phyloP scores from a whole-genome alignment of 306 rosid species.

The Hylodesmum podocarpum region DNA sequence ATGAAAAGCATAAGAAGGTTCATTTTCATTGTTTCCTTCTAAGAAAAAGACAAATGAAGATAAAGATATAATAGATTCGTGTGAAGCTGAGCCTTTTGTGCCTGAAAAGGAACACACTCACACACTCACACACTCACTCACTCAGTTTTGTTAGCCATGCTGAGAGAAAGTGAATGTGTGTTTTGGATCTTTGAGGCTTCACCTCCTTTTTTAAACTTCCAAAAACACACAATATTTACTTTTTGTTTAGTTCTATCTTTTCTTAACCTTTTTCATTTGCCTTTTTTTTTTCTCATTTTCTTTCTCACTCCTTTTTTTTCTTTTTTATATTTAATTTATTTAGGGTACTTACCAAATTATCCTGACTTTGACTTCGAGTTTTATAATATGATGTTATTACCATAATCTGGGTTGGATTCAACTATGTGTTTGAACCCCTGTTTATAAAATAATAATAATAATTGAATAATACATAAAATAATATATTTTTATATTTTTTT shows the following conservation, averaged over 20 bases:
- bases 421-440: too few relatives aligned
- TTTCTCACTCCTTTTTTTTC: not conserved
- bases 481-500: too few relatives aligned
- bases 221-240: not conserved
- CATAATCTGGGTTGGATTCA: too few relatives aligned
- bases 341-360: too few relatives aligned
- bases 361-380: too few relatives aligned
- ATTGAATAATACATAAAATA: too few relatives aligned
- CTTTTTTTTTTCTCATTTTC: not conserved
- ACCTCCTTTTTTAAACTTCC: not conserved
- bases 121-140: not conserved
- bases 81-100: slow-evolving; percentile 18
- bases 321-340: too few relatives aligned
- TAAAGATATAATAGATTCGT: not conserved
- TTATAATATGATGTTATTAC: too few relatives aligned
- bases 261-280: not conserved
- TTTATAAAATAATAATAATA: too few relatives aligned
- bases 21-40: slow-evolving; percentile 41
- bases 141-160: slow-evolving; percentile 9
- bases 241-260: not conserved
- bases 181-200: slow-evolving; percentile 29
- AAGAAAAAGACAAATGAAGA: slow-evolving; percentile 45
- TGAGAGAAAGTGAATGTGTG: slow-evolving; percentile 15
- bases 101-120: slow-evolving; percentile 22
- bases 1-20: slow-evolving; percentile 38